A percentile compares a stretch with the other conserved stretches of the same genome.
phyloP scores from a whole-genome alignment of 345 rosid genomes.

The Lepidium aucheri region DNA sequence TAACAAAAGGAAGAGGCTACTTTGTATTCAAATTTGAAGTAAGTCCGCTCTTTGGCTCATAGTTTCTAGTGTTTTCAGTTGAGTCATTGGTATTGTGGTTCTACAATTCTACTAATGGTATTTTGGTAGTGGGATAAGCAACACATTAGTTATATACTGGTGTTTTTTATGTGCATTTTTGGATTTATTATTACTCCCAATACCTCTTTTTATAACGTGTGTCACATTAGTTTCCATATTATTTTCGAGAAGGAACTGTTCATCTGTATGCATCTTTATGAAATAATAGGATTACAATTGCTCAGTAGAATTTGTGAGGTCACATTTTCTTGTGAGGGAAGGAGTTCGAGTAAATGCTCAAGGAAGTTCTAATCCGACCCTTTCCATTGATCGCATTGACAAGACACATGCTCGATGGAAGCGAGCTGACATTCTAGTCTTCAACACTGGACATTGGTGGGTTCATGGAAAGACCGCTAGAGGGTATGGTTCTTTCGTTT shows the following conservation, averaged over 20 bases:
- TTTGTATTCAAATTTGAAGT: slow-evolving; percentile 68
- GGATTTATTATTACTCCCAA: background rate
- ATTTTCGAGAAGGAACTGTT: background rate
- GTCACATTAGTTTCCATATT: background rate
- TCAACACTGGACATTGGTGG: slow-evolving; percentile 99
- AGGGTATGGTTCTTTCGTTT: slow-evolving; percentile 41
- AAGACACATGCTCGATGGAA: slow-evolving; percentile 63
- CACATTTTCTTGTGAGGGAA: slow-evolving; percentile 95
- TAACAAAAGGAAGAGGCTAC: slow-evolving; percentile 85
- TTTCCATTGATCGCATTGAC: slow-evolving; percentile 77
- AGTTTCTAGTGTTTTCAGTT: background rate
- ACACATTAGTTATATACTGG: background rate
- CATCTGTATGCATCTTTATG: background rate
- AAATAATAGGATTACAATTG: slow-evolving; percentile 66
- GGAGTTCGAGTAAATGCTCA: slow-evolving; percentile 60
- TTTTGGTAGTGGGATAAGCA: background rate
- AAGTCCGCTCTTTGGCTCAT: slow-evolving; percentile 18
- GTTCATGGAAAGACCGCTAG: slow-evolving; percentile 94
- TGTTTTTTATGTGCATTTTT: background rate
- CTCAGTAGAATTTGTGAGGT: slow-evolving; percentile 80
- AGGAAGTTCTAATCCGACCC: slow-evolving; percentile 72
- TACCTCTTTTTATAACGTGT: background rate
- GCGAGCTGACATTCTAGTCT: slow-evolving; percentile 75
- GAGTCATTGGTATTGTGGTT: background rate
- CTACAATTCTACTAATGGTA: background rate